Evolutionary conservation across 257 asterid genomes (phyloP), one percentile per base, ranked within the genome.

Genomic region (Primulina huaijiensis): DNA sequence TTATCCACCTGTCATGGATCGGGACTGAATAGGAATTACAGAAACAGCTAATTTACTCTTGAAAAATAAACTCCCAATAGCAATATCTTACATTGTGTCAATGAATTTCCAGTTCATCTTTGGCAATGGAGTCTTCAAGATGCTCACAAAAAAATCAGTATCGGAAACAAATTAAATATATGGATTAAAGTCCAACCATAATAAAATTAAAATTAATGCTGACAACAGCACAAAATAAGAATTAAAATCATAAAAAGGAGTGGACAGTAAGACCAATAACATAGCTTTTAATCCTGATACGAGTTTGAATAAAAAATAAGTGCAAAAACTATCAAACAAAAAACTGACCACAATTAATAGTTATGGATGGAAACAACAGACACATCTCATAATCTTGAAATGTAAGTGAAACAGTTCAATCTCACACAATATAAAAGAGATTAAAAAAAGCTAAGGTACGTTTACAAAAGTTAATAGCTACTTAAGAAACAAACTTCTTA

Each of bases 1-100:
- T 79, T 90, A 90, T 83, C 98, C 98, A 92, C 89, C 98, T 92
- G 78, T 35, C 23, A 64, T 77, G 76, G 70, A 67, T 64, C 64
- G 23, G 50, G 64, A 73, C 11, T 29, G 62, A 68, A 55, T 38
- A 75, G 63, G 64, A 70, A 72, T 64, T 55, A 63, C 63, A 64
- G 60, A 78, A 37, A 77, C 70, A 40, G 61, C 56, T 64, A 72
- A 60, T 62, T 65, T 72, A 62, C 67, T 64, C 64, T 55, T 57
- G 40, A 53, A 68, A 66, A 78, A 55, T 10, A 68, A 20, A 67
- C 64, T 63, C 3, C 53, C 69, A 58, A 72, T 38, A 65, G 70
- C 12, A 64, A 76, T 68, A 74, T 82, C 97, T 88, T 85, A 92
- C 98, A 79, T 64, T 55, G 86, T 82, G 53, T 84, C 78, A 27